Base-by-base conservation (phyloP, 495 filamentous ascomycete genomes). In the Chaetomium cochliodes region DNA sequence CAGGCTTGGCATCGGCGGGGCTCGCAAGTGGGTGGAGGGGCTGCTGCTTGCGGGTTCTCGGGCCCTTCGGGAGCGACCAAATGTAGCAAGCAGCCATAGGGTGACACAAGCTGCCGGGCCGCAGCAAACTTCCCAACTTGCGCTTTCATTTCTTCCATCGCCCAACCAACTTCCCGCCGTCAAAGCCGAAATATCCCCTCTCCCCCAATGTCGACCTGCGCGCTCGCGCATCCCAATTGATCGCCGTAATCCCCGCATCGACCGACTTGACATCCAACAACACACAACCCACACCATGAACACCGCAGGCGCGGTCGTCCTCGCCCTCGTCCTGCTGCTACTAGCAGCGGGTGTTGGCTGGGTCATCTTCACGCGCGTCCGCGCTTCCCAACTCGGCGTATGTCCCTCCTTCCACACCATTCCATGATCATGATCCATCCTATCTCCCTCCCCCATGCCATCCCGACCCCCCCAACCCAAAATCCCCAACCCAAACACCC, bases 381-480 rank as follows among this genome's bases (percentile, higher is more conserved):
- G 84, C 65, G 88, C 88, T 46, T 77, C 83, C 53, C 81, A 83
- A 15, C 76, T 88, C 42, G 88, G 88, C 51, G 80, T 83, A 75
- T 70, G 80, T 30, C 2, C 7, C 30, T 2, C 22, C 22, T 28
- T n/a, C 13, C 64, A 15, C 20, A n/a, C n/a, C n/a, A n/a, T n/a
- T n/a, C n/a, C n/a, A n/a, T n/a, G n/a, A n/a, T n/a, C n/a, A n/a
- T n/a, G n/a, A n/a, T n/a, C 25, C 25, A 37, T 37, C 23, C 50
- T 47, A 50, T n/a, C 25, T 53, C 60, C 49, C n/a, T 53, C 13
- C 52, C 52, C 62, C 23, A 33, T 44, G 49, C 46, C 37, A n/a
- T 56, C 41, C 55, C 23, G 23, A 12, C 54, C n/a, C 15, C 26
- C 9, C 33, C 5, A 25, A 39, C 15, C 15, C 47, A 7, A 44